phyloP scores from a whole-genome alignment of 192 early-diverging fungal genomes.

The Linnemannia schmuckeri region DNA sequence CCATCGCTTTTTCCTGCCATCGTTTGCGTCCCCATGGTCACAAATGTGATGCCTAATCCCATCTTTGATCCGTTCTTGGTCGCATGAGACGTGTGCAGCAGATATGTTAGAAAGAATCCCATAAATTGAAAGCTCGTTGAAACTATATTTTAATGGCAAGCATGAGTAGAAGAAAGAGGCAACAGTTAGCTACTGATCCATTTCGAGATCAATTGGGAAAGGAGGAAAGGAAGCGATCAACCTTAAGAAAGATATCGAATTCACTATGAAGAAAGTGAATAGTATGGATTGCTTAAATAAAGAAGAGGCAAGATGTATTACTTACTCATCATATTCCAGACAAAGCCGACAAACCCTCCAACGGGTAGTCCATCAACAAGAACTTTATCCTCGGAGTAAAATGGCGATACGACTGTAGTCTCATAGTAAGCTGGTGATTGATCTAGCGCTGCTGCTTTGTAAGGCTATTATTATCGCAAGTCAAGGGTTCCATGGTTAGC shows the following conservation, averaged over 20 bases:
- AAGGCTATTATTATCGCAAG: conserved; percentile 50
- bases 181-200: not conserved
- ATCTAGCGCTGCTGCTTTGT: conserved; percentile 84
- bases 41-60: conserved; percentile 85
- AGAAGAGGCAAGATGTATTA: not conserved
- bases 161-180: not conserved
- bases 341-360: conserved; percentile 80
- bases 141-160: conserved; percentile 46
- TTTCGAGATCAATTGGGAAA: too few species aligned
- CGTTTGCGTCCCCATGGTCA: conserved; percentile 84
- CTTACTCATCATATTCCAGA: conserved; percentile 83
- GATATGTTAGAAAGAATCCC: conserved; percentile 91
- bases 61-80: conserved; percentile 84
- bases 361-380: conserved; percentile 93
- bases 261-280: not conserved
- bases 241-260: too few species aligned
- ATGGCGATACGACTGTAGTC: conserved; percentile 79
- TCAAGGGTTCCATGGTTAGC: too few species aligned
- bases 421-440: conserved; percentile 83
- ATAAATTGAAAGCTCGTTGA: conserved; percentile 85
- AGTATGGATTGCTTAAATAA: not conserved
- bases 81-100: conserved; percentile 92
- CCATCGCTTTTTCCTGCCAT: conserved; percentile 59
- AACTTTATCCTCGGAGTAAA: conserved; percentile 84
- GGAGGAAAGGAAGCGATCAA: not conserved